A percentile compares a stretch with the other conserved stretches of the same genome.
phyloP scores from a whole-genome alignment of 2,329 filamentous ascomycete species.

The Pleochaeta shiraiana region DNA sequence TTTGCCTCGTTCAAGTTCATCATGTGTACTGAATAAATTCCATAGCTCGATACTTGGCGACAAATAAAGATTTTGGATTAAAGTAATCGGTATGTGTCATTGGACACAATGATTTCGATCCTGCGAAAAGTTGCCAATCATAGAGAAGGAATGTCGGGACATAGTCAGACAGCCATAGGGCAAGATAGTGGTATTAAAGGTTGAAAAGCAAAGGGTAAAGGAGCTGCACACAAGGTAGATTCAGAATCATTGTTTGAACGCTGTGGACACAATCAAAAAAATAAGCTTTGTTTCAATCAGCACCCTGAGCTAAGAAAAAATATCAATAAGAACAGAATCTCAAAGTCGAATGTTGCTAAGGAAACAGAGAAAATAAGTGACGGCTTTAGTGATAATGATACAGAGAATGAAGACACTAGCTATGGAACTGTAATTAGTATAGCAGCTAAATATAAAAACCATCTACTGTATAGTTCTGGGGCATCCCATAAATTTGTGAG shows the following conservation, averaged over 20 bases:
- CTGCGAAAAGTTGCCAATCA: neutral
- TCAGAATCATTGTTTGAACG: neutral
- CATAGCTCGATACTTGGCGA: neutral
- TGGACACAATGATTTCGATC: neutral
- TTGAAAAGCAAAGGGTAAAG: neutral
- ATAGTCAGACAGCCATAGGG: neutral
- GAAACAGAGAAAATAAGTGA: no score
- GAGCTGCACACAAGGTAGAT: neutral
- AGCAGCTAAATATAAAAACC: neutral
- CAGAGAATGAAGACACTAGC: neutral
- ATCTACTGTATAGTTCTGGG: neutral
- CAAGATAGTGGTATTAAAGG: neutral
- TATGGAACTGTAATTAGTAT: neutral
- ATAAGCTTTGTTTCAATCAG: neutral
- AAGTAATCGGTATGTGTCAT: no score
- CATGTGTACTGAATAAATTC: neutral
- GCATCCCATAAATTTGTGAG: neutral
- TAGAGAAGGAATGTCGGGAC: neutral
- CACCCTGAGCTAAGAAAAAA: neutral
- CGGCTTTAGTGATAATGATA: no score
- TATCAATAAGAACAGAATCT: no score
- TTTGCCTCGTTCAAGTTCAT: neutral
- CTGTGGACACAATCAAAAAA: neutral
- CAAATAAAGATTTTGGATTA: neutral
- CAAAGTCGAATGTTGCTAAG: no score